Conservation (phyloP, 2,329 filamentous ascomycete species). For the Epichloe coenophiala region DNA sequence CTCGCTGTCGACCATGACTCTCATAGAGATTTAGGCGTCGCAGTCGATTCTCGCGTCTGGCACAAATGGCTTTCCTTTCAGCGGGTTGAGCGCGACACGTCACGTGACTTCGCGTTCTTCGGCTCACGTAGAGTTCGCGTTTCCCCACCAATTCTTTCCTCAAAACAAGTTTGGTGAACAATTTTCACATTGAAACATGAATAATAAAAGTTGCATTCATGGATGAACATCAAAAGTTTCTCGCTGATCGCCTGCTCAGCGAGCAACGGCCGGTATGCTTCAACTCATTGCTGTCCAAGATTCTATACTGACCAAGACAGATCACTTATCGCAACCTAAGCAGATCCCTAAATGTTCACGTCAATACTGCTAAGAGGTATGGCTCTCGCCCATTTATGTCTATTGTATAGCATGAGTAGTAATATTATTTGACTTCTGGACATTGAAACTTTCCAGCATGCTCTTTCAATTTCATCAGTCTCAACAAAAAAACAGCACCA, state of each 20-base stretch:
- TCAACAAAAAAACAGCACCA: conserved; percentile 59
- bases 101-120: conserved; percentile 23
- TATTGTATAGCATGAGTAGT: neutral
- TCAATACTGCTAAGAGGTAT: conserved; percentile 80
- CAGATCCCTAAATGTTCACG: conserved; percentile 69
- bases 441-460: conserved; percentile 42
- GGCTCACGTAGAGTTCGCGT: conserved; percentile 4
- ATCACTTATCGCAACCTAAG: conserved; percentile 80
- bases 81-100: neutral
- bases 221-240: conserved; percentile 55
- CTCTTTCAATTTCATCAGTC: conserved; percentile 75
- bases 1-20: no score
- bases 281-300: neutral
- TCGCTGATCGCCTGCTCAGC: conserved; percentile 63
- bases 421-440: neutral
- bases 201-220: conserved; percentile 18
- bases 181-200: neutral
- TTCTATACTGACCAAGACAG: conserved; percentile 28
- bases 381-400: neutral
- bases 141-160: neutral
- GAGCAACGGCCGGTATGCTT: conserved; percentile 56
- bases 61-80: no score
- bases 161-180: neutral
- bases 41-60: neutral
- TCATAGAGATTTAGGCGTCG: neutral